Evolutionary conservation across 2,329 filamentous ascomycete species (phyloP), one percentile per base, ranked within the genome.

Genomic region (Pseudogymnoascus sp.): DNA sequence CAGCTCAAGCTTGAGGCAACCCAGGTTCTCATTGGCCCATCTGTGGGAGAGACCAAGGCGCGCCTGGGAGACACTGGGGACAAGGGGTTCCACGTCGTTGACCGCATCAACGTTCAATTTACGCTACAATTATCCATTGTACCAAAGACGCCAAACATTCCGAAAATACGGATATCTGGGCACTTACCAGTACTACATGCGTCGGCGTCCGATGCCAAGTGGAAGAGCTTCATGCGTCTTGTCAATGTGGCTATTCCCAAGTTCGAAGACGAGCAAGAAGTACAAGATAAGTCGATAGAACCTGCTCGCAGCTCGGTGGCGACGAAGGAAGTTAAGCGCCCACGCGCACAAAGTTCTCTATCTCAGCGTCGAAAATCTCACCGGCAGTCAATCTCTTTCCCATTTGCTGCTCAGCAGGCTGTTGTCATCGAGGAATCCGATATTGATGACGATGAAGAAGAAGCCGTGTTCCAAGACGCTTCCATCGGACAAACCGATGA

Each of bases 51-150:
- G 65, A 94, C 95, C 0, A 94, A 92, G 70, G 80, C 85, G 3
- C 90, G 96, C 66, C 78, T 99, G 3, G 80, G 82, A 10, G 79
- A 84, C 26, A 82, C 83, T 63, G 82, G 86, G 23, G 82, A 87
- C 5, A 86, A 86, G 60, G 85, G 86, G 63, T 80, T 95, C 65
- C 92, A 97, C 70, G 85, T 99, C 59, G 90, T 99, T 34, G 92
- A 99, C 71, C 86, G 90, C 65, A 99, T 99, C 76, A 99, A 96
- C 66, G 89, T 99, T 67, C 90, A 97, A 71, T 97, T 99, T 71
- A 85, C 91, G 9, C 84, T 99, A n/a, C 92, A 96, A 71, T 87
- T 89, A 18, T 99, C 92, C 6, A 99, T 99, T 66, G 77, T 99
- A n/a, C 94, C 94, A 0, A 96, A 96, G 70, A 90, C 90, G 0